Percentiles rank a stretch among this genome's conserved stretches.
Conservation (phyloP, 1,284 basidiomycete genomes). For the Ceratobasidium sp. region DNA sequence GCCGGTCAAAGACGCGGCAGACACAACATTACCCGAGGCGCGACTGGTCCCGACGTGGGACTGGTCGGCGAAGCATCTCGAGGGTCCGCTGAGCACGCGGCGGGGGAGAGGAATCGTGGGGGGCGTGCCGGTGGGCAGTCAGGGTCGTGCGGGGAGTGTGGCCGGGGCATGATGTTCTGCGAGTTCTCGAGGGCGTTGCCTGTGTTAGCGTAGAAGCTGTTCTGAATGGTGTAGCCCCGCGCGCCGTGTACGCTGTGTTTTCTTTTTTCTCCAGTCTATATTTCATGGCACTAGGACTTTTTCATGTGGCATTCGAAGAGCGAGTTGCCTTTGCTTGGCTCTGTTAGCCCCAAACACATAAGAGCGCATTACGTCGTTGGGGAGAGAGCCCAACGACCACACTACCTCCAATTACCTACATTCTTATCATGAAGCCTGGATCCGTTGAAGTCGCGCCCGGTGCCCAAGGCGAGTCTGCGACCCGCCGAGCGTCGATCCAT, state of each 20-base stretch:
- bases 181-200: background rate
- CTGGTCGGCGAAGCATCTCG: slow-evolving; percentile 25
- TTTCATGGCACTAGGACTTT: no score
- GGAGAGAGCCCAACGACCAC: slow-evolving; percentile 16
- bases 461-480: slow-evolving; percentile 23
- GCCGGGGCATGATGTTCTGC: background rate
- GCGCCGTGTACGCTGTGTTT: slow-evolving; percentile 1
- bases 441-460: slow-evolving; percentile 35
- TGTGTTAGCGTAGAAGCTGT: no score
- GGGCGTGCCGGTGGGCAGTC: slow-evolving; percentile 19
- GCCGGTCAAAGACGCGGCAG: slow-evolving; percentile 3
- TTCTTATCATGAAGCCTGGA: slow-evolving; percentile 27
- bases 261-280: no score
- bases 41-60: slow-evolving; percentile 38
- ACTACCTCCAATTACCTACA: background rate
- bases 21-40: slow-evolving; percentile 21
- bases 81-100: slow-evolving; percentile 11
- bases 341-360: slow-evolving; percentile 24
- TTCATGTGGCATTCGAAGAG: no score
- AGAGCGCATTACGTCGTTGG: slow-evolving; percentile 40
- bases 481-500: slow-evolving; percentile 27
- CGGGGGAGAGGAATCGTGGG: slow-evolving; percentile 29
- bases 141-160: slow-evolving; percentile 15
- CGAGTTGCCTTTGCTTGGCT: slow-evolving; percentile 17
- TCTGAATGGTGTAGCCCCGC: no score